phyloP scores from a whole-genome alignment of 352 stramenopile genomes.

The Phytophthora megakarya region DNA sequence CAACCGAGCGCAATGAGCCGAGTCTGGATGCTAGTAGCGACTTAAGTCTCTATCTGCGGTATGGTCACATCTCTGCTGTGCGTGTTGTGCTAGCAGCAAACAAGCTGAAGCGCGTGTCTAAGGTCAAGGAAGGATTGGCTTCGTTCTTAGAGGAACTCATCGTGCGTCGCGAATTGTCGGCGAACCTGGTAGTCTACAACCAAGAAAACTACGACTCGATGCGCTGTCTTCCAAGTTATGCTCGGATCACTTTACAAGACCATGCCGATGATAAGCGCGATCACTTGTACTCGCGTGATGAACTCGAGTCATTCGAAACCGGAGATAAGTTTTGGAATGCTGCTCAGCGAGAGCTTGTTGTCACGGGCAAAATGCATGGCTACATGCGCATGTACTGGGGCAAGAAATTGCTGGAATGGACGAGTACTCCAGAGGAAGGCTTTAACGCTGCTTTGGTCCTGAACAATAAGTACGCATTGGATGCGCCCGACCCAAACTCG shows the following conservation, averaged over 20 bases:
- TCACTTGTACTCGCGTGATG: slow-evolving; percentile 89
- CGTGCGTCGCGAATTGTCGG: slow-evolving; percentile 94
- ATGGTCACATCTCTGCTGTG: slow-evolving; percentile 88
- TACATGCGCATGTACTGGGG: slow-evolving; percentile 99
- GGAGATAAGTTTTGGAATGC: slow-evolving; percentile 99
- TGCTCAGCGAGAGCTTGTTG: slow-evolving; percentile 95
- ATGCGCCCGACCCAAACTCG: slow-evolving; percentile 97
- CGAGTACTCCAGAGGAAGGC: slow-evolving; percentile 86
- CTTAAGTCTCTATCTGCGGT: slow-evolving; percentile 94
- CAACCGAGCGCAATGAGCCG: slow-evolving; percentile 94
- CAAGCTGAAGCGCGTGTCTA: slow-evolving; percentile 73
- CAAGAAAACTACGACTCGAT: slow-evolving; percentile 96
- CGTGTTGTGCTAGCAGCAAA: slow-evolving; percentile 61
- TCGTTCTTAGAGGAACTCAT: slow-evolving; percentile 98
- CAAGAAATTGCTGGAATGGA: slow-evolving; percentile 99
- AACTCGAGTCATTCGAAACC: slow-evolving; percentile 93
- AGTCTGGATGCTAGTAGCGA: slow-evolving; percentile 92
- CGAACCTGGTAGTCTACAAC: slow-evolving; percentile 98
- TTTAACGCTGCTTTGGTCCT: slow-evolving; percentile 94
- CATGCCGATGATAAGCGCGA: slow-evolving; percentile 90
- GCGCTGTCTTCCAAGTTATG: slow-evolving; percentile 89
- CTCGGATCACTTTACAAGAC: slow-evolving; percentile 89
- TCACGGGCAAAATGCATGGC: slow-evolving; percentile 92
- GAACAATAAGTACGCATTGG: slow-evolving; percentile 99
- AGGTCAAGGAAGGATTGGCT: slow-evolving; percentile 75